Evolutionary conservation across 108 stramenopile genomes (phyloP), one percentile per base, ranked within the genome.

Genomic region (Skeletonema costatum): DNA sequence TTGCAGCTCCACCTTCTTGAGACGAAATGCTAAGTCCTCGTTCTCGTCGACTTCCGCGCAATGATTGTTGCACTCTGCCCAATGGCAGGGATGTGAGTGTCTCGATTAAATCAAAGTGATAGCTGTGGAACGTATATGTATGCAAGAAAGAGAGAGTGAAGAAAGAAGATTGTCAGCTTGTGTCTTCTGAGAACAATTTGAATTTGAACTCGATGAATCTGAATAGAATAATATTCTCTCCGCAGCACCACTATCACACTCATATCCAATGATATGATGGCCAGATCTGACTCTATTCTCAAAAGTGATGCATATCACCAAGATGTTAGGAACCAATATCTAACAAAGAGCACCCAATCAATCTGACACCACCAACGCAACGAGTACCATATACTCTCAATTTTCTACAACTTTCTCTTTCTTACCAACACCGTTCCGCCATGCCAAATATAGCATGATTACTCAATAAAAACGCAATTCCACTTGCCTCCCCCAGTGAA

Each of bases 71-170:
- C 25, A 42, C 30, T 36, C 59, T 68, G 12, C 53, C 44, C 33
- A 62, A 17, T 12, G 75, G 68, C 11, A 74, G 42, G 8, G 61
- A 60, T 19, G 76, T 80, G 44, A 88, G 59, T 13, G 85, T 77
- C 64, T 89, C 88, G 12, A 88, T 84, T 39, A 94, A 71, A 81
- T 94, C 91, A 71, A 92, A 92, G 75, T 94, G 93, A 65, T 94
- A 94, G 46, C 87, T 81, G 61, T 29, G 14, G 1, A 25, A 25
- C 0, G 0, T 25, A 25, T n/a, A 25, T 25, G 0, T 25, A 25
- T 25, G 25, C 25, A 25, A 25, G 25, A 25, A 25, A 25, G 25
- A 25, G 25, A 25, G 25, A 25, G 0, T 25, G 25, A 25, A 0
- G 25, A 25, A 25, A 25, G 25, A 25, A 25, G 25, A 25, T 25